Conservation (phyloP, 371 early-diverging fungal genomes). For the Mucor circinelloides region DNA sequence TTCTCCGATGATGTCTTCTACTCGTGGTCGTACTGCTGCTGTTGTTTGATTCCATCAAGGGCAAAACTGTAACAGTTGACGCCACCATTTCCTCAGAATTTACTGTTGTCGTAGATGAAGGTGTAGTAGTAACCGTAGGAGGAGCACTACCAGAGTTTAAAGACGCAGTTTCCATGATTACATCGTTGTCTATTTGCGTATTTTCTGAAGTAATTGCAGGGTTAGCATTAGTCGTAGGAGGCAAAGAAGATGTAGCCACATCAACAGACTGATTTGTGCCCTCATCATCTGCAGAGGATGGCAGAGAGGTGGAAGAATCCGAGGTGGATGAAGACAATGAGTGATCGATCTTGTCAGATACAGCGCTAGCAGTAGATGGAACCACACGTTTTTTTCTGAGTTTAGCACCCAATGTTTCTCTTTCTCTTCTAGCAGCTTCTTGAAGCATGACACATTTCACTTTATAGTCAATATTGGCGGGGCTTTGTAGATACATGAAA, state of each 20-base stretch:
- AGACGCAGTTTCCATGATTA: neutral
- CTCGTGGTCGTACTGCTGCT: constrained; percentile 14
- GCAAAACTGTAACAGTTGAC: neutral
- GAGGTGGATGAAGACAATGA: neutral
- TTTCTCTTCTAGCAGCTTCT: constrained; percentile 60
- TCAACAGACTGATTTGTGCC: neutral
- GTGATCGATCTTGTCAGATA: neutral
- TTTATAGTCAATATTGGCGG: constrained; percentile 72
- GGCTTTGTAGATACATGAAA: constrained; percentile 70
- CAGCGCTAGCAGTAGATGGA: neutral
- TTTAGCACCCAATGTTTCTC: constrained; percentile 44
- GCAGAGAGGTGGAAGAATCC: neutral
- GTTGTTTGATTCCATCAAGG: constrained; percentile 1
- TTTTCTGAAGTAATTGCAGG: neutral
- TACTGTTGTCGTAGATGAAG: constrained; percentile 3
- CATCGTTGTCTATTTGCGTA: neutral
- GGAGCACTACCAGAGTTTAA: neutral
- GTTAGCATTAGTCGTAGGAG: neutral
- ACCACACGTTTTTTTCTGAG: constrained; percentile 29
- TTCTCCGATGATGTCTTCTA: constrained; percentile 51
- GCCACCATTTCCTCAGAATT: neutral
- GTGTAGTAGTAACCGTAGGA: neutral
- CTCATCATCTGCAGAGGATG: neutral
- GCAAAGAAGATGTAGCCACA: neutral
- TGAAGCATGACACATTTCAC: constrained; percentile 77